These are phyloP conservation scores for Dunaliella sp. DNA, from an alignment of 139 green algal species.

Conservation along the genomic window DNA sequence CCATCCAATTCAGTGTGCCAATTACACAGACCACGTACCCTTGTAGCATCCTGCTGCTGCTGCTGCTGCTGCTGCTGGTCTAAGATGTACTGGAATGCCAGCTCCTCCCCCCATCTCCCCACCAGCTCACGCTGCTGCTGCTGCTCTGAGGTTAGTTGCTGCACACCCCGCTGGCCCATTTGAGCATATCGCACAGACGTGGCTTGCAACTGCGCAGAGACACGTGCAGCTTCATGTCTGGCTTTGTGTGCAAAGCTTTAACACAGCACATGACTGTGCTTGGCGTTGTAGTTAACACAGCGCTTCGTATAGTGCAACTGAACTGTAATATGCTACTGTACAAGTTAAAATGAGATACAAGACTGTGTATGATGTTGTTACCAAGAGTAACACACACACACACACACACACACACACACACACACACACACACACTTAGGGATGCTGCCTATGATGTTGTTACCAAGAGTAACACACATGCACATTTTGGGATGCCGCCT, in stretches of 20 bases:
- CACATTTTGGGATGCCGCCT: no score
- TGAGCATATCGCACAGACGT: not conserved
- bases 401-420: not conserved
- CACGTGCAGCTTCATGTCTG: no score
- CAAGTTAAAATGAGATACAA: no score
- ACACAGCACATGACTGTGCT: no score
- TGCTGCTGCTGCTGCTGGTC: not conserved
- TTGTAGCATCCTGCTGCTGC: not conserved
- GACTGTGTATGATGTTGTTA: no score
- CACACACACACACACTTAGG: not conserved
- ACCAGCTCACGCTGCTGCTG: constrained; percentile 10
- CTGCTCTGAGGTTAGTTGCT: not conserved
- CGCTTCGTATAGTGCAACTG: no score
- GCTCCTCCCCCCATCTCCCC: constrained; percentile 44
- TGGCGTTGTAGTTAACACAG: no score
- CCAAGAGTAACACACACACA: not conserved
- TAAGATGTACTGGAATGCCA: constrained; percentile 27
- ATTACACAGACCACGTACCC: not conserved
- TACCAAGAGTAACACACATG: no score
- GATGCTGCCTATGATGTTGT: no score
- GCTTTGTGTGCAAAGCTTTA: no score
- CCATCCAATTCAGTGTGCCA: no score
- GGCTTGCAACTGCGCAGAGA: not conserved
- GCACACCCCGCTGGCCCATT: not conserved
- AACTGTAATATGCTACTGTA: no score